phyloP scores from a whole-genome alignment of 495 filamentous ascomycete genomes.

The Talaromyces nanjingensis region DNA sequence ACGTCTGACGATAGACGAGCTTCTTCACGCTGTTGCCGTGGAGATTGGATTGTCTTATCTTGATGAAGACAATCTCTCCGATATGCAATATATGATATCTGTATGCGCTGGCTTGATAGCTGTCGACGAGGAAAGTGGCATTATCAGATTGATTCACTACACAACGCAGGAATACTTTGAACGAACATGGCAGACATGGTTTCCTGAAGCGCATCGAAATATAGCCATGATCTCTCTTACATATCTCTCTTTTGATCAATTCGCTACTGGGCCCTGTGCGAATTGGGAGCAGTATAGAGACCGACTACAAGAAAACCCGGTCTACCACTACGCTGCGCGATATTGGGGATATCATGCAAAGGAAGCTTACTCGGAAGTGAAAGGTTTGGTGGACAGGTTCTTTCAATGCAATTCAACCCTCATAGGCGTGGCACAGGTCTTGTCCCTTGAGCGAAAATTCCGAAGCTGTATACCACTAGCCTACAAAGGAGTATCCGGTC shows the following conservation, averaged over 20 bases:
- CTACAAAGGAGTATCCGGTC: too few relatives aligned
- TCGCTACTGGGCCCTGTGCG: neutral
- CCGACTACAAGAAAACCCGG: constrained; percentile 12
- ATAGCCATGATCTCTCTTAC: constrained; percentile 15
- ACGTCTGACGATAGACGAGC: constrained; percentile 32
- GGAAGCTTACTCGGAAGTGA: too few relatives aligned
- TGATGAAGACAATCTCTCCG: constrained; percentile 32
- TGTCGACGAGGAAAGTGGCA: constrained; percentile 33
- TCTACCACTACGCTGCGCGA: constrained; percentile 24
- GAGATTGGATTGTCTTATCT: constrained; percentile 20
- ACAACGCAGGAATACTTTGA: constrained; percentile 46
- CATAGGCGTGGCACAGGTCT: too few relatives aligned
- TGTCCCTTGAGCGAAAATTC: too few relatives aligned
- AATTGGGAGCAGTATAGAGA: constrained; percentile 8
- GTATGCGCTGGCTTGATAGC: constrained; percentile 47
- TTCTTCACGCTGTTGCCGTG: constrained; percentile 43
- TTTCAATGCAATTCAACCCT: too few relatives aligned
- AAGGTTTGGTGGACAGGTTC: too few relatives aligned
- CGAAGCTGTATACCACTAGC: too few relatives aligned
- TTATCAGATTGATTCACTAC: constrained; percentile 46
- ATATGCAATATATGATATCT: constrained; percentile 33
- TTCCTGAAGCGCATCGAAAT: constrained; percentile 11
- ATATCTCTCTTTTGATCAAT: constrained; percentile 15
- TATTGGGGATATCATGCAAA: constrained; percentile 18
- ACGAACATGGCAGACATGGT: constrained; percentile 14